Evolutionary conservation across 2,329 filamentous ascomycete genomes (phyloP), one percentile per base, ranked within the genome.

Genomic region (Cryphonectria nitschkei): DNA sequence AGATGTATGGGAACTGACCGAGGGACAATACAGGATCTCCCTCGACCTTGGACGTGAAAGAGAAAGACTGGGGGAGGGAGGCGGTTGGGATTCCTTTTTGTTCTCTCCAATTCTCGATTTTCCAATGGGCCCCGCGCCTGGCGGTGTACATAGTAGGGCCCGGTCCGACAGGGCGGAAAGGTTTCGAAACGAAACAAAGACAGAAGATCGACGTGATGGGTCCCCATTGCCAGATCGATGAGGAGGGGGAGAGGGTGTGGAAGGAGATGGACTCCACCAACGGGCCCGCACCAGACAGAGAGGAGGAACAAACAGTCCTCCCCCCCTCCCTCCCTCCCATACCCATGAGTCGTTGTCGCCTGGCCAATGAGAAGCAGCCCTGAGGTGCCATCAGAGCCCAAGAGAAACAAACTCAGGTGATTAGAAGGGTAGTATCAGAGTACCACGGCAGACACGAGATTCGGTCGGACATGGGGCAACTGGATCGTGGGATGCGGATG

Each of bases 121-220:
- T 65, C 46, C 43, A 26, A 34, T 19, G 29, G 54, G 39, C 29
- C 66, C 66, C 66, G 66, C 66, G 66, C 66, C 66, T 61, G 46
- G 66, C 66, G 66, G 41, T 54, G 66, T 50, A 34, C 34, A 34
- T 34, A 6, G 6, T 34, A 54, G 43, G 54, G 26, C 3, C 19
- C 32, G 56, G 41, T 63, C 66, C 66, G 56, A 52, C 66, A 68
- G 56, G 13, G 22, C 43, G 66, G 66, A 39, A 62, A 8, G 22
- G 66, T 68, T 68, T 62, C 58, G 66, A 68, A 68, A 68, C 56
- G 22, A 63, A 68, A 68, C 56, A 68, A 39, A 50, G 46, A 37
- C 56, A 52, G 32, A 19, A 63, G 66, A 63, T 63, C 56, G 56
- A 19, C 63, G 8, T 22, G 22, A 32, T 50, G 46, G 46, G n/a